phyloP scores from a whole-genome alignment of 257 asterid species.

The Penstemon barbatus region DNA sequence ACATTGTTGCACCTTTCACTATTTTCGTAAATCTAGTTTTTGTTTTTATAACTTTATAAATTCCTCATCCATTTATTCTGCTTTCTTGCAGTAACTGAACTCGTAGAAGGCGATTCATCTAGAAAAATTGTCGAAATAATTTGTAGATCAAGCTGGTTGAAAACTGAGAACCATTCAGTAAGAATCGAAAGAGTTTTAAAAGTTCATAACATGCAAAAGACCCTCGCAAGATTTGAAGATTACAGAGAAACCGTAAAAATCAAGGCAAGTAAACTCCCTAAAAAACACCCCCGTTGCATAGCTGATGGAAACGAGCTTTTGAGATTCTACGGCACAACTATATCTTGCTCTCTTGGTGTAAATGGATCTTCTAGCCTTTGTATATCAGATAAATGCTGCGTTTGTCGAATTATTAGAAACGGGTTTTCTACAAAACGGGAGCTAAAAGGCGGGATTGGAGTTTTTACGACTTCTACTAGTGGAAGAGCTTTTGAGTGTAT shows the following conservation, averaged over 20 bases:
- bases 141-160: constrained; percentile 73
- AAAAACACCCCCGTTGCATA: constrained; percentile 85
- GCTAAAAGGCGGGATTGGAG: constrained; percentile 59
- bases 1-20: too few relatives aligned
- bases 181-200: constrained; percentile 69
- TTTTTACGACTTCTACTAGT: constrained; percentile 83
- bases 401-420: constrained; percentile 63
- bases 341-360: constrained; percentile 73
- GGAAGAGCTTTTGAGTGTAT: constrained; percentile 77
- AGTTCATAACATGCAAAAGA: constrained; percentile 75
- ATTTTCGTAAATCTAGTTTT: constrained; percentile 3
- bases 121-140: constrained; percentile 87
- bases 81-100: constrained; percentile 70
- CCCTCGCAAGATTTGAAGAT: constrained; percentile 73
- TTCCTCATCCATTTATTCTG: constrained; percentile 4
- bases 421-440: constrained; percentile 72
- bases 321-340: constrained; percentile 70
- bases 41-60: constrained; percentile 4
- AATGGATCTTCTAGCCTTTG: constrained; percentile 74
- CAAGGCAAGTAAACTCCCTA: constrained; percentile 71
- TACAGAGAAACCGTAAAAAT: constrained; percentile 70
- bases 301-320: constrained; percentile 91
- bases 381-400: constrained; percentile 63
- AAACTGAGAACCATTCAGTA: constrained; percentile 55
- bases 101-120: constrained; percentile 85